A percentile compares a stretch with the other conserved stretches of the same genome.
These are phyloP conservation scores for Remersonia thermophila DNA, from an alignment of 2,329 filamentous ascomycete genomes.

Conservation along the genomic window DNA sequence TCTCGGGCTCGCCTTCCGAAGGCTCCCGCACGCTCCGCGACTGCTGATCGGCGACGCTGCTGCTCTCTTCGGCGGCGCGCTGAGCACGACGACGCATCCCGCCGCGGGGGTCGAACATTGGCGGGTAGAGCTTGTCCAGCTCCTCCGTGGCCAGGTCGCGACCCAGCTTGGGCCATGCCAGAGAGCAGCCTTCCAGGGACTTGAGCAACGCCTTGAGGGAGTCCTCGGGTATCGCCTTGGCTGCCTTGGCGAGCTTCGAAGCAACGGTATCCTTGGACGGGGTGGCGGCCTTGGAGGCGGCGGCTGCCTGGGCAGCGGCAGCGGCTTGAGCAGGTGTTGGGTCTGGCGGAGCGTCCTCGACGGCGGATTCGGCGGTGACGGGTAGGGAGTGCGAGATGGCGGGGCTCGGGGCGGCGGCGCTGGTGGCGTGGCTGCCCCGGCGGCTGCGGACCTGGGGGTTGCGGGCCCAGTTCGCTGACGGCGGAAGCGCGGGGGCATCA, in stretches of 20 bases:
- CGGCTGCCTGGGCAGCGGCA: background rate
- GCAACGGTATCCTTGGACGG: background rate
- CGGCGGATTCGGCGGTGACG: slow-evolving; percentile 35
- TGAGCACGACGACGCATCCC: slow-evolving; percentile 70
- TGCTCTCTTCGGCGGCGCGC: slow-evolving; percentile 56
- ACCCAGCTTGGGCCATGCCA: slow-evolving; percentile 19
- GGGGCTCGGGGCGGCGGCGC: slow-evolving; percentile 70
- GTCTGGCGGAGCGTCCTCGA: slow-evolving; percentile 22
- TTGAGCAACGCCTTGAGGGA: slow-evolving; percentile 26
- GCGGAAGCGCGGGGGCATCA: slow-evolving; percentile 85
- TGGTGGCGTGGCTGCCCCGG: slow-evolving; percentile 68
- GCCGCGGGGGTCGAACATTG: slow-evolving; percentile 70
- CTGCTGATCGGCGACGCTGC: slow-evolving; percentile 34
- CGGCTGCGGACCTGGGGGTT: slow-evolving; percentile 54
- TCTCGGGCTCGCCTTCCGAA: slow-evolving; percentile 66
- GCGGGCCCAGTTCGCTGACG: slow-evolving; percentile 85
- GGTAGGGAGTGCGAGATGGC: slow-evolving; percentile 51
- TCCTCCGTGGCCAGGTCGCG: slow-evolving; percentile 8
- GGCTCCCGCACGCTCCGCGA: slow-evolving; percentile 31
- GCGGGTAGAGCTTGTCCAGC: slow-evolving; percentile 37
- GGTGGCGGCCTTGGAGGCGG: slow-evolving; percentile 2
- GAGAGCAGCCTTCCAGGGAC: slow-evolving; percentile 25
- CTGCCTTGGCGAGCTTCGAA: slow-evolving; percentile 3
- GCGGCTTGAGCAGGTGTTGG: slow-evolving; percentile 14
- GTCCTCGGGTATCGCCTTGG: slow-evolving; percentile 9